Evolutionary conservation across 768 basidiomycete species (phyloP), one percentile per base, ranked within the genome.

Genomic region (Dictyophora rubrovolvata): DNA sequence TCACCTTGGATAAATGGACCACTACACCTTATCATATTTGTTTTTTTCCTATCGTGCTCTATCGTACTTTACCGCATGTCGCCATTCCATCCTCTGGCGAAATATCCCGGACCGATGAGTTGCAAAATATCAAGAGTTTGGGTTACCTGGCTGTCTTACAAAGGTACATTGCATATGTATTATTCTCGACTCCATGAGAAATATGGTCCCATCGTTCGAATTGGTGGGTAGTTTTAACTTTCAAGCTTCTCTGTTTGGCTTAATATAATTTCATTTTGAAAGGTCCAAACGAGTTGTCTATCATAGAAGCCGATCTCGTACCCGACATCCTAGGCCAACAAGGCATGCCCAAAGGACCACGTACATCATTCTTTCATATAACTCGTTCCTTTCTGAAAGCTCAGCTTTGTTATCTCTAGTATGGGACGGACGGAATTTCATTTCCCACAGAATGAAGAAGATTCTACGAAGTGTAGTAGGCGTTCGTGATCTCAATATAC

Each of bases 231-330:
- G 17, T 20, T 48, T 17, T 23, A 42, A n/a, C 12, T 48, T 23
- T 28, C 9, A 48, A 12, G 18, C 22, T 56, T 33, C 1, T 59
- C 5, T 36, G 2, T 28, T 55, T 53, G 12, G 16, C 8, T 11
- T 18, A 48, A 48, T 20, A 58, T 14, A 42, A 53, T 21, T 28
- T 42, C 20, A 33, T 48, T 50, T 20, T 14, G 55, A 50, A 57
- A 75, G 73, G 74, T 12, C 74, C 74, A 35, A 73, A 74, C 35
- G 73, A 74, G 56, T 57, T 74, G 7, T 73, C 73, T 33, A 58
- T 75, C 20, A 62, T 12, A 14, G 42, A 42, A n/a, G 12, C 42
- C 42, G n/a, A 42, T 12, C n/a, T 42, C 4, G 10, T 42, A 42
- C 42, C 42, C 12, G 14, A 42, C n/a, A 42, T 42, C 4, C n/a